Percentiles rank a stretch among this genome's conserved stretches.
Conservation (phyloP, 768 basidiomycete species). For the Inosperma sp. region DNA sequence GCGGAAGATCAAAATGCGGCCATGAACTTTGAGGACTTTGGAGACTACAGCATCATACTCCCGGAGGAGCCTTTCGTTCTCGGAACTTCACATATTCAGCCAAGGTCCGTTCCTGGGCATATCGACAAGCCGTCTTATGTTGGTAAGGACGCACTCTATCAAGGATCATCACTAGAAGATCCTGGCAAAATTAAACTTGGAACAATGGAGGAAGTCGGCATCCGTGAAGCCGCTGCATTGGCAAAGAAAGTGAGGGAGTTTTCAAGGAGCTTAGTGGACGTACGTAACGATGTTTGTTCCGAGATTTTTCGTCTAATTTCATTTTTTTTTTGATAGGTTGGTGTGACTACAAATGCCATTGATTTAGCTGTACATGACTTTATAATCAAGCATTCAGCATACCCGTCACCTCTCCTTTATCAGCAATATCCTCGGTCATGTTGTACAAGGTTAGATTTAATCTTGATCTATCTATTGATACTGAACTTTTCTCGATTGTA, state of each 20-base stretch:
- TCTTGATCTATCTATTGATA: constrained; percentile 12
- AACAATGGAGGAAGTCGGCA: constrained; percentile 44
- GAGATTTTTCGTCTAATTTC: neutral
- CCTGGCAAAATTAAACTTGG: constrained; percentile 44
- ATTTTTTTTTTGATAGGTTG: constrained; percentile 40
- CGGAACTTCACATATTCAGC: constrained; percentile 57
- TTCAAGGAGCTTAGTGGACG: constrained; percentile 50
- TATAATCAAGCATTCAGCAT: constrained; percentile 64
- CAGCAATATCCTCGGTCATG: constrained; percentile 71
- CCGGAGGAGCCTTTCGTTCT: constrained; percentile 61
- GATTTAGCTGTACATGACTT: constrained; percentile 70
- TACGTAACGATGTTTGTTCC: constrained; percentile 24
- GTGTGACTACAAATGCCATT: constrained; percentile 69
- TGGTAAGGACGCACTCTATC: constrained; percentile 11
- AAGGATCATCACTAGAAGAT: constrained; percentile 10
- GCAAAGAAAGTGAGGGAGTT: constrained; percentile 55
- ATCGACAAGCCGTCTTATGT: constrained; percentile 60
- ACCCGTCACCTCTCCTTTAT: constrained; percentile 84
- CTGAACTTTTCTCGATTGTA: constrained; percentile 41
- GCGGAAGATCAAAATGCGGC: neutral
- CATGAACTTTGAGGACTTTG: constrained; percentile 35
- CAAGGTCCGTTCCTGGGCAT: constrained; percentile 50
- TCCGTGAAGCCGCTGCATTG: constrained; percentile 52
- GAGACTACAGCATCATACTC: constrained; percentile 56
- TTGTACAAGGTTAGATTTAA: constrained; percentile 52